Evolutionary conservation across 148 eudicot species (phyloP), one percentile per base, ranked within the genome.

Genomic region (Rhododendron griersonianum): DNA sequence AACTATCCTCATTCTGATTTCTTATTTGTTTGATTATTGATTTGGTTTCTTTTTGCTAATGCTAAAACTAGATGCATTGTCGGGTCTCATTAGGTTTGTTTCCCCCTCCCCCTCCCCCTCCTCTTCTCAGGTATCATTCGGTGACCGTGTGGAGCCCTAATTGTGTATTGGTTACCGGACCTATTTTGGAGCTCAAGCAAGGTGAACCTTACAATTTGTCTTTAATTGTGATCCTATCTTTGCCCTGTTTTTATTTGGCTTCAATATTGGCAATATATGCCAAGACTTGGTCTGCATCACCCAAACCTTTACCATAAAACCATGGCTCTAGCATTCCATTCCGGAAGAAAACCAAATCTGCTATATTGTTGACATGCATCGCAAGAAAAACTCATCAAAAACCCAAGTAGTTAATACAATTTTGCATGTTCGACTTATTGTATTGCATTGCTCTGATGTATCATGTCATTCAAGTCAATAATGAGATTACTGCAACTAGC

Each of bases 281-380:
- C 45, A 41, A 41, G 45, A 41, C 45, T 41, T 5, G 7, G 45
- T 41, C 45, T 41, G 7, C 7, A 41, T 93, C 96, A 75, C 93
- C 93, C 35, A 96, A 93, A 45, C 95, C 98, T 91, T 95, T 95
- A 89, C 92, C 91, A 33, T 95, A 84, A 82, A 96, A 93, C 98
- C 98, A 96, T 1, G 99, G 98, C 88, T 96, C 99, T 92, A 95
- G 91, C 98, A 96, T 96, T 77, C 99, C 99, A 87, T 96, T 96
- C 99, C 95, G 99, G 98, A 96, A 96, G 93, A 96, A 96, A 15
- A 96, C 98, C 98, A 96, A 94, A 91, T 96, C 98, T 96, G 98
- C 95, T 93, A 91, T 92, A 94, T 91, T 90, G 89, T 96, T 85
- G 94, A 86, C 81, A 90, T 86, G 82, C 89, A 86, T 86, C 61